Conservation (phyloP, 139 green algal species). For the Nannochloris sp. region DNA sequence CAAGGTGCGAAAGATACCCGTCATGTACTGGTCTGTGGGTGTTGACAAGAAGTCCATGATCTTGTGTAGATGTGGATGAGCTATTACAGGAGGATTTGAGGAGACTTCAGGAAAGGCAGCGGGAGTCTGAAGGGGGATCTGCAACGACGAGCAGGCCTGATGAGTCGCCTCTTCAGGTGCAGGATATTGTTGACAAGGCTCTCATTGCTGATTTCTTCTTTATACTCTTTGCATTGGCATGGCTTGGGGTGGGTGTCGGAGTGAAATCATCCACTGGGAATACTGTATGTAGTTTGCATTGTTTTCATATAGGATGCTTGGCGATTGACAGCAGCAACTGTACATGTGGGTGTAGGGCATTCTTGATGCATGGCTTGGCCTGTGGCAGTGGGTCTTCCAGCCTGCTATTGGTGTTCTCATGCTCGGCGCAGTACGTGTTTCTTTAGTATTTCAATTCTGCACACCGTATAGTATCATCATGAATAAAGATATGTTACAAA, state of each 20-base stretch:
- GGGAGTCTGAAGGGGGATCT: background rate
- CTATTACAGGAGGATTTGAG: slow-evolving; percentile 47
- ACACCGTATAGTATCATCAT: no score
- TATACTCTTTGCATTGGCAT: slow-evolving; percentile 56
- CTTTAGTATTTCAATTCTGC: background rate
- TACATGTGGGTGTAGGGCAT: slow-evolving; percentile 5
- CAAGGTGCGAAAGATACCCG: no score
- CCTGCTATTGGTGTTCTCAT: slow-evolving; percentile 79
- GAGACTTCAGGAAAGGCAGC: slow-evolving; percentile 13
- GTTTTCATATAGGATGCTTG: background rate
- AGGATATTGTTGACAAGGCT: slow-evolving; percentile 46
- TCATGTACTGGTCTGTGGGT: no score
- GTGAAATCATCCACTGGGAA: slow-evolving; percentile 22
- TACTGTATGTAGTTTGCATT: slow-evolving; percentile 18
- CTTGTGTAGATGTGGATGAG: slow-evolving; percentile 38
- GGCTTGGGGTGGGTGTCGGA: slow-evolving; percentile 53
- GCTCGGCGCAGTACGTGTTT: slow-evolving; percentile 51
- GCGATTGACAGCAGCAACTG: no score
- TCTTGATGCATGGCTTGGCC: slow-evolving; percentile 58
- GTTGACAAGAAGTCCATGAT: background rate
- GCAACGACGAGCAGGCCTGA: background rate
- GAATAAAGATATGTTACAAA: background rate
- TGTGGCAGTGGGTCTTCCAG: slow-evolving; percentile 76
- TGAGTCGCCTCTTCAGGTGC: slow-evolving; percentile 8
- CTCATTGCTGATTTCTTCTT: slow-evolving; percentile 90